A percentile compares a stretch with the other conserved stretches of the same genome.
Conservation (phyloP, 306 rosid genomes). For the Pyrus betulifolia region DNA sequence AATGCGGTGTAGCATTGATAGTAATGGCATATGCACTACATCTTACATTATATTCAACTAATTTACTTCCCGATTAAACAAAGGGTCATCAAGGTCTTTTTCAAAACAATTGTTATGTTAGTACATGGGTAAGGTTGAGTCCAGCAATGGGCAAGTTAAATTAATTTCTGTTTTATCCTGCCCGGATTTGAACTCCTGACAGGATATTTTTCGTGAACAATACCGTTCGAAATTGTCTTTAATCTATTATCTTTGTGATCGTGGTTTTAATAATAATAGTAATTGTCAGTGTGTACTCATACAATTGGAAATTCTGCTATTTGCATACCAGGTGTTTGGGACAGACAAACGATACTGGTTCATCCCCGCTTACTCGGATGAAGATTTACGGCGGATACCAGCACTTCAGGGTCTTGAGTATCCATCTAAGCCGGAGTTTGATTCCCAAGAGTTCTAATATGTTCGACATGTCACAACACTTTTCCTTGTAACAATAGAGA, state of each 20-base stretch:
- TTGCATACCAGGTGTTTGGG: slow-evolving; percentile 74
- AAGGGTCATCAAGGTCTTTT: background rate
- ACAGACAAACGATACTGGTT: slow-evolving; percentile 83
- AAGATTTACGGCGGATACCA: slow-evolving; percentile 80
- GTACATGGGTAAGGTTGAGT: background rate
- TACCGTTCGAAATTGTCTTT: background rate
- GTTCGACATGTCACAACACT: slow-evolving; percentile 13
- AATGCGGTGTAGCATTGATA: background rate
- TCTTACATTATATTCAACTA: background rate
- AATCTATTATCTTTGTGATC: background rate
- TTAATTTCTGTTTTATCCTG: background rate
- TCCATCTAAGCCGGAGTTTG: slow-evolving; percentile 86
- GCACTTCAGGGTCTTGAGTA: slow-evolving; percentile 94
- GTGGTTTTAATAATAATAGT: background rate
- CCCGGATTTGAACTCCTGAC: background rate
- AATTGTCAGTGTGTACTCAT: background rate
- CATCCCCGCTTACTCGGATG: slow-evolving; percentile 89
- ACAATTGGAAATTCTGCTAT: slow-evolving; percentile 2
- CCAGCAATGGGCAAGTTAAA: background rate
- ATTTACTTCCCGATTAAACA: background rate
- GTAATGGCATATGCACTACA: background rate
- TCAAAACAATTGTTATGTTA: background rate
- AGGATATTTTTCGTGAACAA: background rate
- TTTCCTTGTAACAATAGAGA: slow-evolving; percentile 24
- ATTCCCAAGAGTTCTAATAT: slow-evolving; percentile 64